These are phyloP conservation scores for Patellaria atrata DNA, from an alignment of 495 filamentous ascomycete species.

Conservation along the genomic window DNA sequence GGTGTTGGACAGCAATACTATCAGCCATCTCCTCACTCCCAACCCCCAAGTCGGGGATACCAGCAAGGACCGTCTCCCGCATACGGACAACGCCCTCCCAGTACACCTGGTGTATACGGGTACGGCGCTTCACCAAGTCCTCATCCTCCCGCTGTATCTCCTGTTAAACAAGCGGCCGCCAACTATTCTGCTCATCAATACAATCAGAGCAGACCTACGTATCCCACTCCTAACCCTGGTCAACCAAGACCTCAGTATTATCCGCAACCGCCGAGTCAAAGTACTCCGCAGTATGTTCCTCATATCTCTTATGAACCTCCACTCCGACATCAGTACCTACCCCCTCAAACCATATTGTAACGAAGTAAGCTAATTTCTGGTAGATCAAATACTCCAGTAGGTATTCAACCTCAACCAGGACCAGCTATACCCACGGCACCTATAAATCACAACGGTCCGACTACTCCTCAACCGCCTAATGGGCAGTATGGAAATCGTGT, in stretches of 20 bases:
- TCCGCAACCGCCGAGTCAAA: too few species aligned
- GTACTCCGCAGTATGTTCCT: background rate
- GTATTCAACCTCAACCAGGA: constrained; percentile 17
- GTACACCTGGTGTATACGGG: constrained; percentile 9
- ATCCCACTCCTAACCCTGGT: constrained; percentile 13
- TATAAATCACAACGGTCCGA: constrained; percentile 13
- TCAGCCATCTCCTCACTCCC: constrained; percentile 14
- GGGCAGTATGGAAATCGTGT: constrained; percentile 6
- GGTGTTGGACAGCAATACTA: constrained; percentile 15
- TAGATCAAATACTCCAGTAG: constrained; percentile 17
- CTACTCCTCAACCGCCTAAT: constrained; percentile 16
- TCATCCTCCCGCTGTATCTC: constrained; percentile 13
- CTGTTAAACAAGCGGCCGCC: constrained; percentile 14
- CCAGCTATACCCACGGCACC: constrained; percentile 18
- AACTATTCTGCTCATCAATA: constrained; percentile 7
- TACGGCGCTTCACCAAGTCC: constrained; percentile 10
- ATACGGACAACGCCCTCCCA: constrained; percentile 14
- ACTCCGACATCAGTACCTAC: constrained; percentile 5
- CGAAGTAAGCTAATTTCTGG: constrained; percentile 13
- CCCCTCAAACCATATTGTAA: constrained; percentile 10
- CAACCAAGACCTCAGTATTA: constrained; percentile 2
- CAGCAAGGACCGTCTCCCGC: constrained; percentile 8
- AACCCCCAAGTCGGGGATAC: constrained; percentile 14
- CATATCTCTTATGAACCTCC: background rate
- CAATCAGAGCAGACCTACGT: constrained; percentile 6